A percentile compares a stretch with the other conserved stretches of the same genome.
These are phyloP conservation scores for Nakazawaea siamensis DNA, from an alignment of 805 yeast species.

Conservation along the genomic window DNA sequence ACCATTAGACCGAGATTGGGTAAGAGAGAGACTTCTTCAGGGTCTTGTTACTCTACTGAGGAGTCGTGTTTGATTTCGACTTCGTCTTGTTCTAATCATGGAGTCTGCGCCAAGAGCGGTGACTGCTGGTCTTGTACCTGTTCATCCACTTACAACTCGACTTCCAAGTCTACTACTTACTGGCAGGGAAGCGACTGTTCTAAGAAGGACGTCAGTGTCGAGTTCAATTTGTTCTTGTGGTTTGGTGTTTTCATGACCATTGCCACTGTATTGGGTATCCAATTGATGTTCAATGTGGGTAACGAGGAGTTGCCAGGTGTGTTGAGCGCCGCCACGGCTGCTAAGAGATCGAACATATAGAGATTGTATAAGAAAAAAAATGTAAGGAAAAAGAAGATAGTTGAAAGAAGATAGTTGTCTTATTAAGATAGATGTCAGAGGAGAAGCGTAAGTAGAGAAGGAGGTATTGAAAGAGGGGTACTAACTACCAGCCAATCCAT, in stretches of 20 bases:
- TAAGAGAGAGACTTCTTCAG: conserved; percentile 3
- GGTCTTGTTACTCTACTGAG: conserved; percentile 31
- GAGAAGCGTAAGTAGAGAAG: neutral
- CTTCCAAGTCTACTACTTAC: conserved; percentile 34
- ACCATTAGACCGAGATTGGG: neutral
- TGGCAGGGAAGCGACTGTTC: conserved; percentile 58
- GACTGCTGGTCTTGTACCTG: conserved; percentile 46
- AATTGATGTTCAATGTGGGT: conserved; percentile 46
- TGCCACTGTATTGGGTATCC: conserved; percentile 41
- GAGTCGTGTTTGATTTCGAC: conserved; percentile 40
- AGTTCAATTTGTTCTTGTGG: conserved; percentile 67
- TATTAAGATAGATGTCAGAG: neutral
- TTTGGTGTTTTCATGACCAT: conserved; percentile 39
- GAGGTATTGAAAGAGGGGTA: conserved; percentile 15
- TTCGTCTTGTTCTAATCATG: conserved; percentile 44
- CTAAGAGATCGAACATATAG: conserved; percentile 27
- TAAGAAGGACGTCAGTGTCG: conserved; percentile 58
- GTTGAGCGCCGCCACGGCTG: conserved; percentile 47
- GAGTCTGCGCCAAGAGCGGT: conserved; percentile 34
- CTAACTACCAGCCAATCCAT: conserved; percentile 12
- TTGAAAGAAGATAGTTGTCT: neutral
- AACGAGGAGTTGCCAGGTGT: conserved; percentile 62
- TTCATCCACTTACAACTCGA: conserved; percentile 32
- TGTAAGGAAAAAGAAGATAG: no score
- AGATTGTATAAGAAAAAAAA: neutral